Base-by-base conservation (phyloP, 2,329 filamentous ascomycete genomes). In the Nemania abortiva region DNA sequence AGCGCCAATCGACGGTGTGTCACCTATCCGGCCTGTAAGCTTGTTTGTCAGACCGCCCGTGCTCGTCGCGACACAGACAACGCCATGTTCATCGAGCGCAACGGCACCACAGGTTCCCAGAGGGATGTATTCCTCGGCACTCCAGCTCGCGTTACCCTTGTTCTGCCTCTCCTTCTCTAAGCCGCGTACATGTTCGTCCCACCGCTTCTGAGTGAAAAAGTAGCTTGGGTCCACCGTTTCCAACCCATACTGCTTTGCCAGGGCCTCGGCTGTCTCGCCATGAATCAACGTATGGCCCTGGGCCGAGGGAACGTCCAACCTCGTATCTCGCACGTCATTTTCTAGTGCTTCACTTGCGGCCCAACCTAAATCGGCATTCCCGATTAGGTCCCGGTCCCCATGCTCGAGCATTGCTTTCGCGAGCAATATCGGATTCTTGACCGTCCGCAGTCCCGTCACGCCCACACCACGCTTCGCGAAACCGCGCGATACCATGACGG, bases 21-120 rank as follows among this genome's bases (percentile, higher is more conserved):
- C 94, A 0, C 94, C 94, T 71, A 97, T 91, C 22, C 94, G 85
- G 0, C 94, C 94, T 0, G 92, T 92, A 63, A 95, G 82, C 82
- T 97, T 97, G 79, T 97, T 97, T 24, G 94, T 97, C 79, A 97
- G 79, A 0, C 94, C 94, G 5, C 94, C 94, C 0, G 88, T 90
- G 75, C 86, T 89, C 2, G 88, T 90, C 0, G 88, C 89, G n/a
- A 79, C 84, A 73, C 92, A 94, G 2, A 97, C 80, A 3, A 91
- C 88, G 0, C 94, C 94, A 49, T 90, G 87, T n/a, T 83, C 83
- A 78, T 97, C 94, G 7, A 97, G 82, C 27, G 92, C 93, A 0
- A 97, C 93, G 7, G 92, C 93, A 0, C 94, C 94, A 34, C 92
- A 91, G 0, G 94, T 97, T 0, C 94, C 94, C 80, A 97, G 93